A percentile compares a stretch with the other conserved stretches of the same genome.
Conservation (phyloP, 495 filamentous ascomycete genomes). For the Xylaria scruposa region DNA sequence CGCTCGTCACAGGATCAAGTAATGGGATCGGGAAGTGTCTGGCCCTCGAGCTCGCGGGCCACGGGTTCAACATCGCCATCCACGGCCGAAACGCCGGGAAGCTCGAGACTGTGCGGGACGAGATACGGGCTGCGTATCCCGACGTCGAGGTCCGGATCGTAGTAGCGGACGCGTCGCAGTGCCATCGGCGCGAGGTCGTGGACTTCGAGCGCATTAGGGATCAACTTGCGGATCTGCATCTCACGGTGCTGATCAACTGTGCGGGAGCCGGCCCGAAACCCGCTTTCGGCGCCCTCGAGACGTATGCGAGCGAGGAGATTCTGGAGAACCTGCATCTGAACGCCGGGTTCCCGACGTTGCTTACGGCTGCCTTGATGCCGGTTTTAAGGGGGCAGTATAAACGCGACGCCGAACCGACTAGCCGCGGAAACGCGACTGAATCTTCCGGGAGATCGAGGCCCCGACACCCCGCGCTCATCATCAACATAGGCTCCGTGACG, state of each 20-base stretch:
- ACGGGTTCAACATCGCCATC: slow-evolving; percentile 64
- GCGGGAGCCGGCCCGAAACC: slow-evolving; percentile 33
- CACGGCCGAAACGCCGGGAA: slow-evolving; percentile 61
- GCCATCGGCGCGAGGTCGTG: slow-evolving; percentile 18
- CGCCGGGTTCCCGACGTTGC: slow-evolving; percentile 17
- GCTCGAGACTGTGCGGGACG: slow-evolving; percentile 37
- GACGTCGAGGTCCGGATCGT: slow-evolving; percentile 25
- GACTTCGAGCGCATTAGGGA: slow-evolving; percentile 29
- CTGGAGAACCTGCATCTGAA: slow-evolving; percentile 24
- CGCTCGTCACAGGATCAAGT: slow-evolving; percentile 64
- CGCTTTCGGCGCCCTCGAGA: slow-evolving; percentile 22
- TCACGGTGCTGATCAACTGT: slow-evolving; percentile 45
- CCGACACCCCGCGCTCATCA: slow-evolving; percentile 30
- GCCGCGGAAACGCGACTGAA: not conserved
- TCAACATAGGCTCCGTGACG: slow-evolving; percentile 39
- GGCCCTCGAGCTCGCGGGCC: slow-evolving; percentile 54
- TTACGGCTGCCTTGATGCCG: slow-evolving; percentile 25
- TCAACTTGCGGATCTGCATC: slow-evolving; percentile 35
- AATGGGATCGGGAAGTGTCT: slow-evolving; percentile 66
- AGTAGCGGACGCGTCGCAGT: slow-evolving; percentile 37
- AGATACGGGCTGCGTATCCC: slow-evolving; percentile 41
- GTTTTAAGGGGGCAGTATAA: slow-evolving; percentile 3
- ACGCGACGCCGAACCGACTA: not conserved
- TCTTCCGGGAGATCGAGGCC: slow-evolving; percentile 17
- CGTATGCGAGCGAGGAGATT: not conserved